Base-by-base conservation (phyloP, 441 rosid species). In the Erodium trifolium region DNA sequence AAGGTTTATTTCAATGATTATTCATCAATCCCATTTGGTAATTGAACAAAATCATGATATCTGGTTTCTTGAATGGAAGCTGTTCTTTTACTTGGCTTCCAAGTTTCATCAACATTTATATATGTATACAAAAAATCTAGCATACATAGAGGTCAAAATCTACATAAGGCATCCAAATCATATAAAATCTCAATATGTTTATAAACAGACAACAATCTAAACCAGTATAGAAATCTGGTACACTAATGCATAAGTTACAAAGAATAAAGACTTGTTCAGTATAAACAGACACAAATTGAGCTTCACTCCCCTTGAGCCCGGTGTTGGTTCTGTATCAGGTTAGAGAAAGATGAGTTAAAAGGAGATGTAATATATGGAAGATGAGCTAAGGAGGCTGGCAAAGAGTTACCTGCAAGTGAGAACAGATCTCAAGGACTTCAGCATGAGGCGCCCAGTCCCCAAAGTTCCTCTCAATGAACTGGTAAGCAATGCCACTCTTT, bases 381-480 rank as follows among this genome's bases (percentile, higher is more conserved):
- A 35, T 3, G 39, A 62, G 27, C 7, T 71, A 31, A 60, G 65
- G 53, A 70, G 74, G 55, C 69, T 31, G 35, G 4, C 34, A 31
- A 31, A 31, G 34, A 31, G 34, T 79, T 80, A 86, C 88, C 89
- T 80, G 84, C 73, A 88, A 62, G 71, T 80, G 77, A 11, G 80
- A 68, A 57, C 94, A 81, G 16, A 85, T 85, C 73, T 79, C 84
- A 34, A 81, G 72, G 17, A 82, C 78, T 83, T 86, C 91, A 60
- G 87, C 77, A 35, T 73, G 29, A 65, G 93, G 88, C 53, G 93
- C 87, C 85, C 91, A 83, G 68, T 85, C 91, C 0, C 87, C 91
- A 60, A 86, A 86, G 69, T 83, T 88, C 79, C 91, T 83, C 75
- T 88, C 89, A 37, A 86, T 83, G 51, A 88, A 86, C 78, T 83